Percentiles rank a stretch among this genome's conserved stretches.
Evolutionary conservation across 139 green algal genomes (phyloP).

Genomic region (Tetratostichococcus sp.): DNA sequence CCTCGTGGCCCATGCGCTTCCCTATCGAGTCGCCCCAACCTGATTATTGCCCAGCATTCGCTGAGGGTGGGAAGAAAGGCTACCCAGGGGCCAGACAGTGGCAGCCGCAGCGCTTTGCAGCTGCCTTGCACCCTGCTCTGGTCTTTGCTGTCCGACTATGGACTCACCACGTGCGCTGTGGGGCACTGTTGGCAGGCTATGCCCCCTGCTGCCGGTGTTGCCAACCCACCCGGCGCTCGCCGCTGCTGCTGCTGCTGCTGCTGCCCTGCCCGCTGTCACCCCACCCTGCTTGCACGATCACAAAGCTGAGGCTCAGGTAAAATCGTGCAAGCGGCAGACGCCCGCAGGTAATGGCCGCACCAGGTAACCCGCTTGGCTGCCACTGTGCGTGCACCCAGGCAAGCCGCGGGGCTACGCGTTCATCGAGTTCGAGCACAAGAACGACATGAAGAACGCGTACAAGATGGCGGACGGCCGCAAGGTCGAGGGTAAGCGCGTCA

Average conservation of each 20-base stretch:
- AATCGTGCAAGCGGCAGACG: too few species aligned
- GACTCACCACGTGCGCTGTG: neutral
- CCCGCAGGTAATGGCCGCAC: too few species aligned
- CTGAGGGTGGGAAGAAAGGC: too few species aligned
- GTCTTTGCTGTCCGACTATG: too few species aligned
- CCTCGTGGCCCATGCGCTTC: neutral
- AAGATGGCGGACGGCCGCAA: constrained; percentile 77
- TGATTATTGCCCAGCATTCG: too few species aligned
- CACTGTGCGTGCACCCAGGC: constrained; percentile 32
- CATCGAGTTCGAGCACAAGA: constrained; percentile 87
- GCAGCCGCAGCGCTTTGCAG: neutral
- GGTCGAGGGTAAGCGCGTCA: constrained; percentile 67
- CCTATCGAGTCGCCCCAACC: too few species aligned
- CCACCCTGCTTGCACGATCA: neutral
- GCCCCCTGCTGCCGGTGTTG: neutral
- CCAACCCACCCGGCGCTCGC: neutral
- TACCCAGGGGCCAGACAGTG: too few species aligned
- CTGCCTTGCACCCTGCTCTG: neutral
- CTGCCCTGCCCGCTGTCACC: neutral
- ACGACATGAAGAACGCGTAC: constrained; percentile 91
- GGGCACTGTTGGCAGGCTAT: neutral
- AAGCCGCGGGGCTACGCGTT: constrained; percentile 86
- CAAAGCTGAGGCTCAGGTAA: neutral
- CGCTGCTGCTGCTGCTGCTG: neutral
- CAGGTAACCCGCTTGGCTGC: neutral